phyloP scores from a whole-genome alignment of 2,329 filamentous ascomycete species.

The Arthrobotrys pseudoclavata region DNA sequence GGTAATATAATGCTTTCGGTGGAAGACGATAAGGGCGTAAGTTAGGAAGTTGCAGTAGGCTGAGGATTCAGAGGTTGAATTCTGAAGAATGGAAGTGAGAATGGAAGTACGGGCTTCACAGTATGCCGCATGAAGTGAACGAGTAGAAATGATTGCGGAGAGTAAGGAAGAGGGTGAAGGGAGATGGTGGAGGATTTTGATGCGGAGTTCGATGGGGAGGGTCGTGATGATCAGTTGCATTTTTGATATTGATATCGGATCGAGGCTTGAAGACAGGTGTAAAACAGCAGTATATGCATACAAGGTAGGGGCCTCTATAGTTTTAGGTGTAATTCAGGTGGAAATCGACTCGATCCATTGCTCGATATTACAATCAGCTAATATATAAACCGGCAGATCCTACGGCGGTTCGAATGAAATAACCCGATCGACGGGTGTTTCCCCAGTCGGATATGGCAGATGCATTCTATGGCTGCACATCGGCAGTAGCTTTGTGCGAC shows the following conservation, averaged over 20 bases:
- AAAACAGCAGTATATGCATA: too few species aligned
- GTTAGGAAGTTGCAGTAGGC: slow-evolving; percentile 39
- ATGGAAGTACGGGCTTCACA: slow-evolving; percentile 40
- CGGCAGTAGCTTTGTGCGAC: slow-evolving; percentile 32
- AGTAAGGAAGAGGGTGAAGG: slow-evolving; percentile 31
- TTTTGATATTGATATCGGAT: not conserved
- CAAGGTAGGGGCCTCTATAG: too few species aligned
- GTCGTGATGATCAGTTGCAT: slow-evolving; percentile 15
- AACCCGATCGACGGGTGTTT: slow-evolving; percentile 19
- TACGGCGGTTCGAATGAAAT: not conserved
- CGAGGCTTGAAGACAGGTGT: not conserved
- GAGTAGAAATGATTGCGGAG: slow-evolving; percentile 22
- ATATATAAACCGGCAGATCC: not conserved
- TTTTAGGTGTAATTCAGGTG: too few species aligned
- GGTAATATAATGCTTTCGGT: slow-evolving; percentile 11
- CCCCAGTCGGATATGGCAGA: not conserved
- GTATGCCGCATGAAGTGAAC: slow-evolving; percentile 36
- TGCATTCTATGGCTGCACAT: not conserved
- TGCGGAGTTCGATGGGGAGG: slow-evolving; percentile 51
- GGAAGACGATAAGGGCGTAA: slow-evolving; percentile 39
- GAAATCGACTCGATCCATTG: too few species aligned
- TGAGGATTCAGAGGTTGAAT: slow-evolving; percentile 28
- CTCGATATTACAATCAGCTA: not conserved
- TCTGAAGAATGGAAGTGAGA: slow-evolving; percentile 15
- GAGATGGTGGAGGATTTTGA: slow-evolving; percentile 41